A percentile compares a stretch with the other conserved stretches of the same genome.
These are phyloP conservation scores for Apophysomyces variabilis DNA, from an alignment of 371 early-diverging fungal genomes.

Conservation along the genomic window DNA sequence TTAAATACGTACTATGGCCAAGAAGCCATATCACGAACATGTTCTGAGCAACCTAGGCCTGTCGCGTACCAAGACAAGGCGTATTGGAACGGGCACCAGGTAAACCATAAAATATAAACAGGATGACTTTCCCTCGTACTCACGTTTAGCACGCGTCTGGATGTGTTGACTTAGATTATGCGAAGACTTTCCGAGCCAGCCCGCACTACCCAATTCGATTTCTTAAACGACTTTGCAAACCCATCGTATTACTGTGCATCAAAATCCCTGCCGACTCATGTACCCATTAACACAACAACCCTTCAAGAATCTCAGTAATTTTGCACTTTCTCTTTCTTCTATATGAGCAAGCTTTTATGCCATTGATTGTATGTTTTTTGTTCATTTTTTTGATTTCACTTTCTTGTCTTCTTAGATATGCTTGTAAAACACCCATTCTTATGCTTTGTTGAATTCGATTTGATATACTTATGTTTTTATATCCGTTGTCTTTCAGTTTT, in stretches of 20 bases:
- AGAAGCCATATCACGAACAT: neutral
- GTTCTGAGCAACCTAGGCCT: neutral
- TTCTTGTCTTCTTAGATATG: neutral
- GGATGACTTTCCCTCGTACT: too few relatives aligned
- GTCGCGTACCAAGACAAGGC: slow-evolving; percentile 13
- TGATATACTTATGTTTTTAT: neutral
- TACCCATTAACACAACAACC: neutral
- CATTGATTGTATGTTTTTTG: neutral
- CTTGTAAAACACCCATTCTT: slow-evolving; percentile 1
- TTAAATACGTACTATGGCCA: slow-evolving; percentile 13
- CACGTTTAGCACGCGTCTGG: neutral
- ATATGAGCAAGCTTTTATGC: neutral
- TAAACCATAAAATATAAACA: neutral
- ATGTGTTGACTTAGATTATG: neutral
- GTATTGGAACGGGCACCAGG: slow-evolving; percentile 3
- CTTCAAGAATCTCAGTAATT: slow-evolving; percentile 1
- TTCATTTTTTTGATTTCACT: neutral
- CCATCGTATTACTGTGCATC: neutral
- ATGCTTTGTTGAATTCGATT: neutral
- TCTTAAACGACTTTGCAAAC: neutral
- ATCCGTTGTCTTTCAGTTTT: neutral
- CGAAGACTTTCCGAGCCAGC: neutral
- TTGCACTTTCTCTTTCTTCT: neutral
- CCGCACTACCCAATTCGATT: neutral
- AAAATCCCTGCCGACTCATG: neutral